These are phyloP conservation scores for Rhizophora apiculata DNA, from an alignment of 345 rosid species.

Conservation along the genomic window DNA sequence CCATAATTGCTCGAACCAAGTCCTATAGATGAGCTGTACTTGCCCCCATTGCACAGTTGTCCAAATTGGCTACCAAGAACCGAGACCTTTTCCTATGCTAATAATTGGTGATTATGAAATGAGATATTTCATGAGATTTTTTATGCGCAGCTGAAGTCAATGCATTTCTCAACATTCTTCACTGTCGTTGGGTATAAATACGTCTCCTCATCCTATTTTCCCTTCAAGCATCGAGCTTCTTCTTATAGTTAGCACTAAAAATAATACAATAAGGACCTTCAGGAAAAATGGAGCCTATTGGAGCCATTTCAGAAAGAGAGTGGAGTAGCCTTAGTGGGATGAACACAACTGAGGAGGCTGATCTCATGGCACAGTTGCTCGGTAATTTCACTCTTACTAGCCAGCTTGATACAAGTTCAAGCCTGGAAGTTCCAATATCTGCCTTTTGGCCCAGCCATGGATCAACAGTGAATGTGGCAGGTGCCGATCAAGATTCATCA, in stretches of 20 bases:
- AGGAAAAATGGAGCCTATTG: conserved; percentile 45
- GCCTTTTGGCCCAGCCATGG: conserved; percentile 38
- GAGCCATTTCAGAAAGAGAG: conserved; percentile 40
- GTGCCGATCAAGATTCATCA: conserved; percentile 13
- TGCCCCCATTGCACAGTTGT: conserved; percentile 22
- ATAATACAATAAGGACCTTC: neutral
- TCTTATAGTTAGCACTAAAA: neutral
- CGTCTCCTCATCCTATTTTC: conserved; percentile 13
- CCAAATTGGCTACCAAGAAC: conserved; percentile 20
- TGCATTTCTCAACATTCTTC: conserved; percentile 28
- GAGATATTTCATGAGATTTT: conserved; percentile 7
- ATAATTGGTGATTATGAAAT: conserved; percentile 30
- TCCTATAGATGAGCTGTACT: conserved; percentile 36
- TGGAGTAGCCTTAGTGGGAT: conserved; percentile 57
- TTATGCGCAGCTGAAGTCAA: conserved; percentile 17
- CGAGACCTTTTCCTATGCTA: conserved; percentile 10
- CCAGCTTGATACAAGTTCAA: conserved; percentile 16
- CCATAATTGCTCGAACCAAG: conserved; percentile 6
- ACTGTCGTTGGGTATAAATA: conserved; percentile 24
- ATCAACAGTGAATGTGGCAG: conserved; percentile 30
- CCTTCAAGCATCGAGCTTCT: conserved; percentile 21
- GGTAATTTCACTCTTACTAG: conserved; percentile 29
- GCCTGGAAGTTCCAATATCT: conserved; percentile 22
- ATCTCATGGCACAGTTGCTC: conserved; percentile 68
- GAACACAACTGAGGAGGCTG: conserved; percentile 59